Base-by-base conservation (phyloP, 176 grass and related monocot genomes). In the bread wheat (Triticum aestivum) region DNA sequence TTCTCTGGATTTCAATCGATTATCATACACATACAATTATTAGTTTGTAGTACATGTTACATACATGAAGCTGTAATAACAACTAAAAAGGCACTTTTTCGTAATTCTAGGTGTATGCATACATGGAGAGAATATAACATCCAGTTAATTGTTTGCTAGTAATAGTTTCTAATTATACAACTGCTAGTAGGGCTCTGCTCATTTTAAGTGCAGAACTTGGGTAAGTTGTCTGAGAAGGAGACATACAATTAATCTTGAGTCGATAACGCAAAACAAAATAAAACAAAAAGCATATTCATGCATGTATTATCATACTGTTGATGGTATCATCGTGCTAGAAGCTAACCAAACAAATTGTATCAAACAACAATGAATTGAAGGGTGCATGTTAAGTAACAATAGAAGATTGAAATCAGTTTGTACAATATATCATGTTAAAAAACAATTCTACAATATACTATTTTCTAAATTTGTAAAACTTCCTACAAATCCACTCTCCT, bases 1-100 rank as follows among this genome's bases (percentile, higher is more conserved):
- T 98, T 98, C 21, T 84, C 95, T 98, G 41, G 2, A 72, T 79
- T 20, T 34, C 49, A 29, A 4, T 79, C 56, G 2, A 58, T 27
- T 20, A 14, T 33, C 14, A 21, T 59, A 21, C 56, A 20, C 56
- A 21, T 21, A 59, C 1, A 59, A 9, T 59, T 59, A 6, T 21
- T 59, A 59, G 56, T 59, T 59, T 54, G 52, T 5, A 49, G 30
- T 44, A 67, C 7, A 14, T 68, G 17, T 56, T 56, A 54, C 10
- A 33, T 9, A 11, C 51, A 9, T 10, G 26, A 75, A 75, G 4
- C 17, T 52, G 51, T 32, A 9, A 30, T 11, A 9, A 5, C 6
- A 51, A 18, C 23, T 30, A 0, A 18, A 63, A 21, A 0, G 1
- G 2, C 0, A 3, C 0, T 21, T 7, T 8, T 0, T 21, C 2